Conservation (phyloP, 2,329 filamentous ascomycete genomes). For the Botrytis elliptica region DNA sequence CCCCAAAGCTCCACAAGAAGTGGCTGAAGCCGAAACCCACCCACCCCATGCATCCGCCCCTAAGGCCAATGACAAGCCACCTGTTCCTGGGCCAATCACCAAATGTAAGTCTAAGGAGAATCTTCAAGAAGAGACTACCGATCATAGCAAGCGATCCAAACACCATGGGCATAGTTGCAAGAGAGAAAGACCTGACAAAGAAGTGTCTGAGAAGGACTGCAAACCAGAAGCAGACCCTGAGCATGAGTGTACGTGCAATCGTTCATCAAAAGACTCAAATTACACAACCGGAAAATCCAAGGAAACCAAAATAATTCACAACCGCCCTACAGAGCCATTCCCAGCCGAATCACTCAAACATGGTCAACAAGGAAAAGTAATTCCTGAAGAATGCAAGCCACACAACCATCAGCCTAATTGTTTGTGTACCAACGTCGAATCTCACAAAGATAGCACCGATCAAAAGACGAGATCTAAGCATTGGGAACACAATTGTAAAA, state of each 20-base stretch:
- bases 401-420: neutral
- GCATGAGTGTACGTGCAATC: neutral
- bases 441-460: neutral
- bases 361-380: neutral
- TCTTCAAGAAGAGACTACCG: neutral
- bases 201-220: neutral
- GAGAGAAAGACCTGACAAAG: neutral
- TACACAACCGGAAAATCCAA: neutral
- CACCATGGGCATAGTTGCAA: neutral
- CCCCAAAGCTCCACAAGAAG: slow-evolving; percentile 12
- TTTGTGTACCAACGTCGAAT: neutral
- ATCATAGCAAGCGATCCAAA: neutral
- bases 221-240: neutral
- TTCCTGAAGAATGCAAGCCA: neutral
- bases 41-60: neutral
- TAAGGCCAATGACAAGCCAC: neutral
- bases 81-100: neutral
- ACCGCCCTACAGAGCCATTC: neutral
- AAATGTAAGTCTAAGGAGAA: neutral
- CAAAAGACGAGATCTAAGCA: slow-evolving; percentile 9
- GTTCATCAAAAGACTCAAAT: neutral
- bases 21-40: neutral
- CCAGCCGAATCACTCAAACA: neutral
- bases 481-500: slow-evolving; percentile 2
- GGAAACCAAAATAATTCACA: neutral